phyloP scores from a whole-genome alignment of 202 grass and related monocot species.

The Carex sylvatica region DNA sequence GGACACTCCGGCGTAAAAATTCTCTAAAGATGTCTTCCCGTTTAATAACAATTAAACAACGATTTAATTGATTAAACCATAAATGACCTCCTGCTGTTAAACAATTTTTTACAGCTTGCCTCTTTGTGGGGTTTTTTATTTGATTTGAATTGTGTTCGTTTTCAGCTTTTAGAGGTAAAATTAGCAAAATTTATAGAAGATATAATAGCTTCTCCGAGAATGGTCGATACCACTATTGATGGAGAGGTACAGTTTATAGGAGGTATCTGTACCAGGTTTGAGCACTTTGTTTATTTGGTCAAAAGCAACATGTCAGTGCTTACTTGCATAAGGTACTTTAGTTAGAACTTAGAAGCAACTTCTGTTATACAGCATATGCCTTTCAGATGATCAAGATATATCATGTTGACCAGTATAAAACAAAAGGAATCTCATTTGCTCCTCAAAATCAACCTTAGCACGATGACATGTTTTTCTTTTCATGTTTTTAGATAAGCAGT shows the following conservation, averaged over 20 bases:
- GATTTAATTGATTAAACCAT: background rate
- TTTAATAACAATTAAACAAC: background rate
- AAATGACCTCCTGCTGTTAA: background rate
- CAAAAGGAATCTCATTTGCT: background rate
- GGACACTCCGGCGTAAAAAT: background rate
- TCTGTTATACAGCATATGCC: background rate
- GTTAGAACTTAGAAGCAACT: background rate
- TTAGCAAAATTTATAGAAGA: constrained; percentile 72
- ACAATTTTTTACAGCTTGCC: background rate
- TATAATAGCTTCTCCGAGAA: constrained; percentile 59
- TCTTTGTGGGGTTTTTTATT: constrained; percentile 21
- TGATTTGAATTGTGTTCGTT: constrained; percentile 27
- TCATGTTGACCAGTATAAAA: constrained; percentile 12
- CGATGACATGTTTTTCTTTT: background rate
- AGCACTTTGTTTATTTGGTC: constrained; percentile 16
- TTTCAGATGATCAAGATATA: constrained; percentile 24
- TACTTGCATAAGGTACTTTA: constrained; percentile 1
- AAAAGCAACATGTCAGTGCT: constrained; percentile 29
- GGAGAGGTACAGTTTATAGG: constrained; percentile 47
- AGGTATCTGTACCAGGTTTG: background rate
- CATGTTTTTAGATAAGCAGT: background rate
- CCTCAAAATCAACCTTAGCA: background rate
- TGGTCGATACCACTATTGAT: constrained; percentile 55
- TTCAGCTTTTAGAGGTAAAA: constrained; percentile 57
- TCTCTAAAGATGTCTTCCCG: background rate